Conservation (phyloP, 345 rosid species). For the Acer campestre region DNA sequence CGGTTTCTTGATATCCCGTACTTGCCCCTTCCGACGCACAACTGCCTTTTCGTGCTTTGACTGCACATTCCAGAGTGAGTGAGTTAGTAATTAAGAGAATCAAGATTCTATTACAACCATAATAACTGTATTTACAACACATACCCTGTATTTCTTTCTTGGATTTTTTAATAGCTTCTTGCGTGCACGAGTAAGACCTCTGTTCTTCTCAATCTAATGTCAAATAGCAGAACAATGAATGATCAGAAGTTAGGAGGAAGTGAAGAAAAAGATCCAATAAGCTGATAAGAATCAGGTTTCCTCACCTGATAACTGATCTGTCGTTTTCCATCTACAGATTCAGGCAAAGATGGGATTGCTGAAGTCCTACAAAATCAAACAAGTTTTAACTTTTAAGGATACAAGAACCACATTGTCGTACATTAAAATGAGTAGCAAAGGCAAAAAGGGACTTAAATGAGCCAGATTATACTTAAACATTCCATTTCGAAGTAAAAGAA, state of each 20-base stretch:
- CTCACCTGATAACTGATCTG: slow-evolving; percentile 54
- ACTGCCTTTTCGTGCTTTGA: slow-evolving; percentile 46
- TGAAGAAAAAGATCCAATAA: neutral
- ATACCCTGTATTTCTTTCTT: slow-evolving; percentile 82
- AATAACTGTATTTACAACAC: neutral
- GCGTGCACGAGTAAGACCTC: slow-evolving; percentile 70
- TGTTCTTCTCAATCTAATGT: slow-evolving; percentile 60
- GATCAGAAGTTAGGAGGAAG: neutral
- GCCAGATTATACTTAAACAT: neutral
- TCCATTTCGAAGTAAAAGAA: neutral
- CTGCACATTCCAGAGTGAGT: slow-evolving; percentile 30
- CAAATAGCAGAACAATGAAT: slow-evolving; percentile 5
- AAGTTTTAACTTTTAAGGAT: neutral
- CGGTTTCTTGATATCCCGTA: slow-evolving; percentile 53
- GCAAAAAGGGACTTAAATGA: neutral
- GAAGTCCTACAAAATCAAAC: slow-evolving; percentile 37
- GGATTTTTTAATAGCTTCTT: slow-evolving; percentile 73
- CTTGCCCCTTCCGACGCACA: slow-evolving; percentile 58
- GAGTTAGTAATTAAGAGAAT: neutral
- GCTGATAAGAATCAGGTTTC: slow-evolving; percentile 5
- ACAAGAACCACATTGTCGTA: neutral
- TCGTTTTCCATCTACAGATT: slow-evolving; percentile 70
- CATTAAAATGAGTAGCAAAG: neutral
- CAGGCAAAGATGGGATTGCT: slow-evolving; percentile 48
- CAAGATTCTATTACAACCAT: neutral